These are phyloP conservation scores for Hypericum androsaemum DNA, from an alignment of 345 rosid genomes.

Conservation along the genomic window DNA sequence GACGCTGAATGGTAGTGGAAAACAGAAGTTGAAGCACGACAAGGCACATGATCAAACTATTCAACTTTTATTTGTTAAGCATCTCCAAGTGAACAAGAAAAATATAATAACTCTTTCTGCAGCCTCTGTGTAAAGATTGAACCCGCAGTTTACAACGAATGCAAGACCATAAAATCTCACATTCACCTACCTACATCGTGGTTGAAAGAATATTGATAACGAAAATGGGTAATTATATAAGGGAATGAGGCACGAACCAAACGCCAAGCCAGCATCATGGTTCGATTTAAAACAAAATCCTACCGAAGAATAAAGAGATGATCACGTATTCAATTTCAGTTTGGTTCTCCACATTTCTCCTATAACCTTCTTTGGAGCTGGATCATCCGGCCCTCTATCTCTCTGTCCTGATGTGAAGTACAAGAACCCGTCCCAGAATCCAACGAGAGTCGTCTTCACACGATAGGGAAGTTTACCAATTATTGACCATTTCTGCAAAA, in stretches of 20 bases:
- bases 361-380: constrained; percentile 68
- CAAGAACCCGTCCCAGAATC: constrained; percentile 73
- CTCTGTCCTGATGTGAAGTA: constrained; percentile 97
- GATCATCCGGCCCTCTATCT: constrained; percentile 79
- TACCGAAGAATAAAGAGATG: constrained; percentile 10
- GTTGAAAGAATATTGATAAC: not conserved
- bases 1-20: too few species aligned
- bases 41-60: too few species aligned
- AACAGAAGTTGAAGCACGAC: too few species aligned
- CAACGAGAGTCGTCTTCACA: constrained; percentile 84
- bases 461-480: constrained; percentile 84
- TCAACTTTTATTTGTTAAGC: too few species aligned
- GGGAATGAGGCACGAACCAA: too few species aligned
- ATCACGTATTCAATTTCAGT: constrained; percentile 44
- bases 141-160: too few species aligned
- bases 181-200: too few species aligned
- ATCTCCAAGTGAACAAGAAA: too few species aligned
- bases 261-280: not conserved
- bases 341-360: constrained; percentile 93
- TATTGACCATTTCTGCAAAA: constrained; percentile 73
- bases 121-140: too few species aligned
- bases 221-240: not conserved
- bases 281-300: not conserved
- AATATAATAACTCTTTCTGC: too few species aligned
- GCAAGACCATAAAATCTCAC: too few species aligned